Evolutionary conservation across 2,329 filamentous ascomycete genomes (phyloP), one percentile per base, ranked within the genome.

Genomic region (Simplicillium sp.): DNA sequence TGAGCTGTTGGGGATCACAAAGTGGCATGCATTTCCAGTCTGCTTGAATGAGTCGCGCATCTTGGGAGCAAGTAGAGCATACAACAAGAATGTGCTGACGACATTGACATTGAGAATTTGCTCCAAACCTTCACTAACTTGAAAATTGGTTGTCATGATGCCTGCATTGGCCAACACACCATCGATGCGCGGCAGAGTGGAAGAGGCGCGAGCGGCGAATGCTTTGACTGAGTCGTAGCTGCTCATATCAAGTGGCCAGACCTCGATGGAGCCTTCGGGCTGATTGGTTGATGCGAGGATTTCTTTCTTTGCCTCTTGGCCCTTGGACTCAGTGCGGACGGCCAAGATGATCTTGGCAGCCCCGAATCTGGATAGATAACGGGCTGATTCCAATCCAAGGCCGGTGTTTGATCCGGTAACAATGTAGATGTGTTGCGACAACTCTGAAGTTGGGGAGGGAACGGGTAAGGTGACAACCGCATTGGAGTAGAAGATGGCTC

Each of bases 241-340:
- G 0, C 40, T 44, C 60, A 75, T 66, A 35, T 76, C 70, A 3
- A 76, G 48, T 0, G 50, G 7, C 67, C 66, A 75, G 11, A 75
- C 67, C 9, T 71, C 59, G 8, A 74, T 56, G 0, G 46, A 39
- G 1, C 43, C 36, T 0, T 48, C 31, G 0, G 29, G 3, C 3
- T 47, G 11, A 1, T 38, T 41, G 0, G 47, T 48, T 1, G 38
- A 39, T 3, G 46, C 3, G 1, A 58, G 47, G 2, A 67, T 58
- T 18, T 56, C 54, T 18, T 51, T 46, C 40, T 58, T 58, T 2
- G 68, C 67, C 3, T 53, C 55, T 37, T 69, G 58, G 43, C 67
- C 68, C 46, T 67, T 66, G 7, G 55, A 47, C 0, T 61, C 14
- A 6, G 49, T 54, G 3, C 64, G 59, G 2, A 60, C 56, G 9